A percentile compares a stretch with the other conserved stretches of the same genome.
These are phyloP conservation scores for Epichloe aotearoae DNA, from an alignment of 2,329 filamentous ascomycete species.

Conservation along the genomic window DNA sequence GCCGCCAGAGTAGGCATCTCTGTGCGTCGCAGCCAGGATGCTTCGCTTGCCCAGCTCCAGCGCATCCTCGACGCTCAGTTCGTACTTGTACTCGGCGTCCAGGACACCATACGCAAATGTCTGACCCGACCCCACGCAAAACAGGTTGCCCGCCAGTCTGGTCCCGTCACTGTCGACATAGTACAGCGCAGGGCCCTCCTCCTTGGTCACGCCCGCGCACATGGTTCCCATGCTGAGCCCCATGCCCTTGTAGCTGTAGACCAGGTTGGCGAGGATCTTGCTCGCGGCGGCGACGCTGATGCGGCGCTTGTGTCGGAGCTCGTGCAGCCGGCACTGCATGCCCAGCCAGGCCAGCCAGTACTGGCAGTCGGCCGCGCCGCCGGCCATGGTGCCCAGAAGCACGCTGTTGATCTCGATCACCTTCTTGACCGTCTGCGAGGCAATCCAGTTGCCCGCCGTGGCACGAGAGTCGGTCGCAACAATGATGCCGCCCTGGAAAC, in stretches of 20 bases:
- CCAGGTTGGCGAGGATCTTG: slow-evolving; percentile 96
- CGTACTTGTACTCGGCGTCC: slow-evolving; percentile 88
- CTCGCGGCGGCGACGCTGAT: slow-evolving; percentile 95
- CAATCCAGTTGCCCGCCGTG: slow-evolving; percentile 97
- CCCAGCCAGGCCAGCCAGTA: slow-evolving; percentile 99
- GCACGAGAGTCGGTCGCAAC: slow-evolving; percentile 96
- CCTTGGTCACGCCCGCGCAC: slow-evolving; percentile 91
- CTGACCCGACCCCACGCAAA: slow-evolving; percentile 96
- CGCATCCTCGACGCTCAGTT: slow-evolving; percentile 75
- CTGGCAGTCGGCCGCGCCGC: slow-evolving; percentile 97
- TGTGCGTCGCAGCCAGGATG: slow-evolving; percentile 90
- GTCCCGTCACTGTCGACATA: slow-evolving; percentile 96
- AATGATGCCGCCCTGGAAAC: slow-evolving; percentile 96
- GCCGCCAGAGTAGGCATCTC: slow-evolving; percentile 96
- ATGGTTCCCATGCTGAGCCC: slow-evolving; percentile 98
- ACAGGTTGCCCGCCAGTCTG: slow-evolving; percentile 81
- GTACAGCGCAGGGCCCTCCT: slow-evolving; percentile 94
- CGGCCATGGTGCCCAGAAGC: slow-evolving; percentile 93
- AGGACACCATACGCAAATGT: slow-evolving; percentile 98
- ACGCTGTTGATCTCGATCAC: slow-evolving; percentile 96
- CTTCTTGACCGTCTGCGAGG: slow-evolving; percentile 99
- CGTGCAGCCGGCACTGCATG: slow-evolving; percentile 98
- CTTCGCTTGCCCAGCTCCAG: slow-evolving; percentile 82
- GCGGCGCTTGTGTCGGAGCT: slow-evolving; percentile 96
- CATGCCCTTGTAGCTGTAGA: slow-evolving; percentile 98